Conservation (phyloP, 2,329 filamentous ascomycete species). For the Cladosporium sp. region DNA sequence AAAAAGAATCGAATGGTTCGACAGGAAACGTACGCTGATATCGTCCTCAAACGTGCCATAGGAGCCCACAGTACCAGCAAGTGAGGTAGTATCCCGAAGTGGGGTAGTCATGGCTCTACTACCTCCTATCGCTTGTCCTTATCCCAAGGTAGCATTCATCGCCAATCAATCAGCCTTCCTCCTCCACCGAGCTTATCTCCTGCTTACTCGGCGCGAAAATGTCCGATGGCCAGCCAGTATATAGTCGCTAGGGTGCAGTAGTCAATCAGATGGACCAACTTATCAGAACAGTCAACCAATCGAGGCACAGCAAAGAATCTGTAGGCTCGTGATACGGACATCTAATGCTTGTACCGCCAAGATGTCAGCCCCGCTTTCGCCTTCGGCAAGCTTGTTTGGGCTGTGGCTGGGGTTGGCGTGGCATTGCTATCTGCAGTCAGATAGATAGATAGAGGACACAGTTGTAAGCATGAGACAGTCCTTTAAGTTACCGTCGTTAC, state of each 20-base stretch:
- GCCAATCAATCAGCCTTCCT: background rate
- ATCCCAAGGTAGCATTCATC: background rate
- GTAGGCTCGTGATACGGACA: background rate
- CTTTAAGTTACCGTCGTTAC: no score
- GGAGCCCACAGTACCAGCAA: background rate
- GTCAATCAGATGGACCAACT: background rate
- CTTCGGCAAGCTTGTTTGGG: background rate
- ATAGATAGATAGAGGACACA: no score
- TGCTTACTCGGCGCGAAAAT: background rate
- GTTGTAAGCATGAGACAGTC: no score
- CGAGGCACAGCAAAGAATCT: background rate
- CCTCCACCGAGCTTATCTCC: background rate
- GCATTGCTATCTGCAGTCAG: no score
- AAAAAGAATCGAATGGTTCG: background rate
- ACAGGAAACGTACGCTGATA: background rate
- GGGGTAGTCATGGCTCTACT: background rate
- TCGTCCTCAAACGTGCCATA: background rate
- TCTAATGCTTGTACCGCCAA: background rate
- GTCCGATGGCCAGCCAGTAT: background rate
- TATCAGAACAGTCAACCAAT: background rate
- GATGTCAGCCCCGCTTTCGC: background rate
- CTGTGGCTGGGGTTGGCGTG: no score
- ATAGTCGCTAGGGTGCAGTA: background rate
- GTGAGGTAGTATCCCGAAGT: background rate
- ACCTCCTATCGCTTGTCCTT: background rate